phyloP scores from a whole-genome alignment of 495 filamentous ascomycete species.

The Xylaria grammica region DNA sequence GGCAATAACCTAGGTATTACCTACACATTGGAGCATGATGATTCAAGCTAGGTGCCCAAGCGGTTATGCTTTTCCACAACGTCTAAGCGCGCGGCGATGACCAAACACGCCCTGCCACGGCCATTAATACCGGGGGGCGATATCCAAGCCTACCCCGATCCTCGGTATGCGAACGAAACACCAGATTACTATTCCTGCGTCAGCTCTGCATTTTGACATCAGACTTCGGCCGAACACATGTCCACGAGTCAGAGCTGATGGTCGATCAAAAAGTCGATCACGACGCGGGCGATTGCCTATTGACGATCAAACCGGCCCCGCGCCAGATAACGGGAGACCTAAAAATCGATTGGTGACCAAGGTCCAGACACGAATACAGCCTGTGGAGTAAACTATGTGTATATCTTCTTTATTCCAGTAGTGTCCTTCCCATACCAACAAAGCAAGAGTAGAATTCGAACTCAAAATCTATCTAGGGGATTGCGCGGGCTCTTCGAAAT shows the following conservation, averaged over 20 bases:
- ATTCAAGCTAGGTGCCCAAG: not conserved
- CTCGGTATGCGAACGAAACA: not conserved
- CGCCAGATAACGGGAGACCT: not conserved
- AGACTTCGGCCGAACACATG: not conserved
- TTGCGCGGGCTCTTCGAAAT: too few species aligned
- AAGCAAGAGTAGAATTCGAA: too few species aligned
- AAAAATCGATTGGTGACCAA: not conserved
- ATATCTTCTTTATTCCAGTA: too few species aligned
- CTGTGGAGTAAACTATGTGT: too few species aligned
- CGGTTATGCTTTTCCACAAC: not conserved
- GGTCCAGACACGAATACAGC: not conserved
- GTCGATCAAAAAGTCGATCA: not conserved
- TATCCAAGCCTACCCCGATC: not conserved
- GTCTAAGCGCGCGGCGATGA: not conserved
- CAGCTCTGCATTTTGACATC: not conserved
- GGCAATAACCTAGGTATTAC: not conserved
- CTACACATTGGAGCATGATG: not conserved
- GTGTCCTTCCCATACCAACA: too few species aligned
- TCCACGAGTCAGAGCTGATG: not conserved
- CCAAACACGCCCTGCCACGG: not conserved
- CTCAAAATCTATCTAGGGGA: too few species aligned
- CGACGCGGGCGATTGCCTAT: not conserved
- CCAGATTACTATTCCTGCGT: not conserved
- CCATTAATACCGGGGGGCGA: not conserved
- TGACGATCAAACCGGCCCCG: slow-evolving; percentile 6